These are phyloP conservation scores for Lichina pygmaea DNA, from an alignment of 495 filamentous ascomycete genomes.

Conservation along the genomic window DNA sequence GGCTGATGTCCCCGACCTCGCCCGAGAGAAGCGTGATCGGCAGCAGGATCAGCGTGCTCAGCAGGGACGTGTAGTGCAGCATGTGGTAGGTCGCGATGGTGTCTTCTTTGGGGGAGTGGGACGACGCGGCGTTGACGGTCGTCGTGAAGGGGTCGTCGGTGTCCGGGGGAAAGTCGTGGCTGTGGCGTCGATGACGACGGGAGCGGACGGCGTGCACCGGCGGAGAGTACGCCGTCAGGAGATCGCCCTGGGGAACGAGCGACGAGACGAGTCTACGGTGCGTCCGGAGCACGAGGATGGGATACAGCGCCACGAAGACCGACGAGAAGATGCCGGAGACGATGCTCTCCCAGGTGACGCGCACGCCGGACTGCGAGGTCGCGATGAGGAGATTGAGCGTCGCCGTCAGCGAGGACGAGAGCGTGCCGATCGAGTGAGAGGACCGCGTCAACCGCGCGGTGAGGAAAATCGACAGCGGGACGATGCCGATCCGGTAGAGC, in stretches of 20 bases:
- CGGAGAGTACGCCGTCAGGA: conserved; percentile 6
- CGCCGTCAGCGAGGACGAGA: conserved; percentile 21
- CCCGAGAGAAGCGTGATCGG: conserved; percentile 20
- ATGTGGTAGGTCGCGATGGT: conserved; percentile 19
- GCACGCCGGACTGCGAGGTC: conserved; percentile 12
- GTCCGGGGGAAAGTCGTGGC: conserved; percentile 1
- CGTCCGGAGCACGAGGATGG: conserved; percentile 18
- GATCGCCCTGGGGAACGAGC: conserved; percentile 8
- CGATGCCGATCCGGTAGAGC: conserved; percentile 18
- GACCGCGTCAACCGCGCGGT: conserved; percentile 15
- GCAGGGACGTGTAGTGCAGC: conserved; percentile 21
- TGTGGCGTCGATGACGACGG: conserved; percentile 1
- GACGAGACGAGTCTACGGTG: conserved; percentile 13
- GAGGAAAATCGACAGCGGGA: conserved; percentile 18
- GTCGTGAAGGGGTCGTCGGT: neutral
- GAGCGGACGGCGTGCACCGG: neutral
- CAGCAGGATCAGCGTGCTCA: conserved; percentile 18
- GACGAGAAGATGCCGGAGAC: conserved; percentile 23
- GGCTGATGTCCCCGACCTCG: conserved; percentile 16
- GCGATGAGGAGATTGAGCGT: conserved; percentile 21
- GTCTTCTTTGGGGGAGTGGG: conserved; percentile 10
- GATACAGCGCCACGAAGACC: conserved; percentile 21
- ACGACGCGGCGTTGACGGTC: neutral
- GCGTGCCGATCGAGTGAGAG: conserved; percentile 17
- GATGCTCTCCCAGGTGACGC: conserved; percentile 21